phyloP scores from a whole-genome alignment of 805 yeast species.

The Cyberlindnera xylosilytica region DNA sequence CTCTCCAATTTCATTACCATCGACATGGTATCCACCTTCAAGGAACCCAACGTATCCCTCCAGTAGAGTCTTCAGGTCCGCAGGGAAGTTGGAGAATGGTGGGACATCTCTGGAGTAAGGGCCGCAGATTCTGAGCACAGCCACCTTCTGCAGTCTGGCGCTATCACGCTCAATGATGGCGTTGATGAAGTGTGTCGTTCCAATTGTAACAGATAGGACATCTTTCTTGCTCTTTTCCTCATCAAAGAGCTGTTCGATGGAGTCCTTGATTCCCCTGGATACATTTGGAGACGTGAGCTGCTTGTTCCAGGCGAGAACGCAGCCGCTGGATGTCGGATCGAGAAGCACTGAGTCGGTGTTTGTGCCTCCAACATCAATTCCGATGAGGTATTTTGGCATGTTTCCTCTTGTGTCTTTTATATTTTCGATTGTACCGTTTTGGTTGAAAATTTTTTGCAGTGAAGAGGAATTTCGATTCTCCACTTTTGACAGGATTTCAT shows the following conservation, averaged over 20 bases:
- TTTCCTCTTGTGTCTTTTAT: neutral
- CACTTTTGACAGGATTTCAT: neutral
- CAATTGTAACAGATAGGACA: slow-evolving; percentile 43
- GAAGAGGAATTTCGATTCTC: neutral
- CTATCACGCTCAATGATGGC: slow-evolving; percentile 46
- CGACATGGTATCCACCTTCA: slow-evolving; percentile 43
- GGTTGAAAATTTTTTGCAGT: too few species aligned
- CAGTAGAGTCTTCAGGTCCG: slow-evolving; percentile 32
- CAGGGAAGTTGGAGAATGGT: slow-evolving; percentile 46
- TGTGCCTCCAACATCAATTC: slow-evolving; percentile 53
- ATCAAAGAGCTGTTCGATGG: slow-evolving; percentile 34
- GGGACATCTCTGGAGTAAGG: slow-evolving; percentile 36
- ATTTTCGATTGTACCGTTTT: too few species aligned
- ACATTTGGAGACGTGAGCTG: slow-evolving; percentile 43
- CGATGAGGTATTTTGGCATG: slow-evolving; percentile 32
- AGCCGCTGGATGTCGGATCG: slow-evolving; percentile 33
- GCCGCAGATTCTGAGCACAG: slow-evolving; percentile 44
- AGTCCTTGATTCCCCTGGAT: slow-evolving; percentile 38
- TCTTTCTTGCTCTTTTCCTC: slow-evolving; percentile 26
- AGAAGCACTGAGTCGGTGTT: slow-evolving; percentile 47
- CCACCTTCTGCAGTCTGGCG: slow-evolving; percentile 40
- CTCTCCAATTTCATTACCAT: slow-evolving; percentile 36
- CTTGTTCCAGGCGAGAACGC: slow-evolving; percentile 41
- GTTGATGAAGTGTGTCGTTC: slow-evolving; percentile 51
- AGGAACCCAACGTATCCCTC: slow-evolving; percentile 35